Evolutionary conservation across 2,329 filamentous ascomycete genomes (phyloP), one percentile per base, ranked within the genome.

Genomic region (Ophiostoma sp.): DNA sequence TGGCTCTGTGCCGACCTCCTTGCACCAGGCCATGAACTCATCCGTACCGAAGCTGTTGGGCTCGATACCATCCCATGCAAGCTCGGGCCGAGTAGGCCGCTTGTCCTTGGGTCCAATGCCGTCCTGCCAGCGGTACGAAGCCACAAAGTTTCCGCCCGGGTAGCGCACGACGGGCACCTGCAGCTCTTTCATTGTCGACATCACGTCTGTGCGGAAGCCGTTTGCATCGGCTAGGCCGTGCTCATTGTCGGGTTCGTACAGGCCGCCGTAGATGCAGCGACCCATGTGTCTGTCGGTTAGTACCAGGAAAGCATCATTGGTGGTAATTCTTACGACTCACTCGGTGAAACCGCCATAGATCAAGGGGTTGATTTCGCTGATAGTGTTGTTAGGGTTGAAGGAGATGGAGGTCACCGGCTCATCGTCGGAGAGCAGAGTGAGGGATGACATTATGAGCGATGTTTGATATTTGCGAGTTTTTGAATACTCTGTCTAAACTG

Each of bases 261-360:
- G 90, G 73, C 92, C 92, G 73, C 91, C 91, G 78, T 95, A 94
- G 76, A 95, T 93, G 82, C 92, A 95, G 72, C 92, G 87, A 75
- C 92, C 92, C 91, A 95, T 95, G 79, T 95, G 92, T 27, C 62
- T 65, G 60, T n/a, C 33, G 4, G 33, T 64, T 4, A 64, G 60
- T 11, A 10, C 6, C 44, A 20, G 44, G 1, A 31, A 1, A 31
- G 10, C 39, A 41, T 15, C 0, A 1, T 2, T 11, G 1, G 15
- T 41, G 13, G 39, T 15, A 15, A 41, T 15, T 4, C 15, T 2
- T 1, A 48, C 5, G 17, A 64, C 60, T 39, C 2, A 64, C 90
- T 95, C 92, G 71, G 89, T 92, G 79, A 95, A 95, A 13, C 91
- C 92, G 70, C 90, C 89, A 83, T 94, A 95, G 75, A 91, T 92